Conservation (phyloP, 1,139 yeast genomes). For the Saccharomyces hybrid region DNA sequence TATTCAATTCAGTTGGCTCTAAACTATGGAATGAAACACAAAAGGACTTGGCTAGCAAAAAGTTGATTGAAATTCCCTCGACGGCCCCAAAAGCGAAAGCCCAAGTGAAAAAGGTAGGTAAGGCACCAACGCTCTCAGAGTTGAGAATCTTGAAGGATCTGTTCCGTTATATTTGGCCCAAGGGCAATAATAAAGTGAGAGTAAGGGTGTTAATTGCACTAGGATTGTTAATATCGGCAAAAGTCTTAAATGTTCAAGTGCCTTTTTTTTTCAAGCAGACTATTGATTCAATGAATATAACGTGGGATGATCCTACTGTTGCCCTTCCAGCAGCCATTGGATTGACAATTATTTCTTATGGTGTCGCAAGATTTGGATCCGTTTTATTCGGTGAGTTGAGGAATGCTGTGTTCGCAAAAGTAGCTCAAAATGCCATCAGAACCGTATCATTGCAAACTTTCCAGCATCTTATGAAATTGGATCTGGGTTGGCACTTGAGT, state of each 20-base stretch:
- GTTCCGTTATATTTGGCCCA: slow-evolving; percentile 84
- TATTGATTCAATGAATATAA: slow-evolving; percentile 87
- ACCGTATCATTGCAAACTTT: slow-evolving; percentile 86
- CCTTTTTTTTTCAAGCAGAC: slow-evolving; percentile 90
- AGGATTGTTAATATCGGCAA: slow-evolving; percentile 65
- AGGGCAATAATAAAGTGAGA: slow-evolving; percentile 60
- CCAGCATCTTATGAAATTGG: slow-evolving; percentile 72
- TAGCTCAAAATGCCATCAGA: slow-evolving; percentile 93
- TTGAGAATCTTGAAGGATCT: slow-evolving; percentile 55
- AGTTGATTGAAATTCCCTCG: not conserved
- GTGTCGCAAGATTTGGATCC: slow-evolving; percentile 91
- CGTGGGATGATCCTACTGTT: slow-evolving; percentile 60
- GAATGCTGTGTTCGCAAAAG: slow-evolving; percentile 92
- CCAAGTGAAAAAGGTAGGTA: not conserved
- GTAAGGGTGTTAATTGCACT: slow-evolving; percentile 72
- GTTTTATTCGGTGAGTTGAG: slow-evolving; percentile 89
- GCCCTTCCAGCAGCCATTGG: slow-evolving; percentile 50
- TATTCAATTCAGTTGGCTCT: not conserved
- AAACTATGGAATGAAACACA: not conserved
- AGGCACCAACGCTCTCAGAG: slow-evolving; percentile 42
- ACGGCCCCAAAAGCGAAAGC: slow-evolving; percentile 8
- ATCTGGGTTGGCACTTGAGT: slow-evolving; percentile 80
- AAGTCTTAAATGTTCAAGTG: slow-evolving; percentile 84
- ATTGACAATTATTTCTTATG: slow-evolving; percentile 77
- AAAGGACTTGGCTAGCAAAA: not conserved